Conservation (phyloP, 176 grass and related monocot species). For the Cenchrus purpureus region DNA sequence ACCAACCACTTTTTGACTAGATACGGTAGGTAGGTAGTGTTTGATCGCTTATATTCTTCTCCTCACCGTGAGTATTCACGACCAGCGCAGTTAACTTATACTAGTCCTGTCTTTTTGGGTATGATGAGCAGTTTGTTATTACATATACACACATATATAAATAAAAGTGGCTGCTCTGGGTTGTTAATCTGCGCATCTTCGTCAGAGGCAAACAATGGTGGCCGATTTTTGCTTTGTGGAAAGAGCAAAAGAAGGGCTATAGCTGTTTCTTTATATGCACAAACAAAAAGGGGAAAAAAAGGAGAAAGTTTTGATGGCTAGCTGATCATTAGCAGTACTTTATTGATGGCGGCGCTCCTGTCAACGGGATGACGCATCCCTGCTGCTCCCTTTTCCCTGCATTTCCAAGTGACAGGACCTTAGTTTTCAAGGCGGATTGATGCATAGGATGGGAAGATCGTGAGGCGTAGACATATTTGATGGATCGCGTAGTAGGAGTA, state of each 20-base stretch:
- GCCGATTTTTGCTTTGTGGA: background rate
- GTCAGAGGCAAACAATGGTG: background rate
- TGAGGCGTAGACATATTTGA: background rate
- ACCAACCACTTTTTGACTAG: conserved; percentile 33
- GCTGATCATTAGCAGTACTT: background rate
- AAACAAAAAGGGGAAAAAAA: background rate
- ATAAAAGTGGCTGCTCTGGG: background rate
- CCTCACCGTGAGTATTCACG: background rate
- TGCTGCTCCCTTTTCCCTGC: background rate
- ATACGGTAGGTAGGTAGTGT: conserved; percentile 33
- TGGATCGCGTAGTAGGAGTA: background rate
- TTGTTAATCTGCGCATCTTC: conserved; percentile 3
- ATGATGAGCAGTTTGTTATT: background rate
- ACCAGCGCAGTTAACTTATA: background rate
- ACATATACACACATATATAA: background rate
- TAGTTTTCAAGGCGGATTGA: conserved; percentile 1
- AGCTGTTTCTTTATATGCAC: background rate
- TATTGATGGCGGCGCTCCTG: background rate
- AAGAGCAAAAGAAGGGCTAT: background rate
- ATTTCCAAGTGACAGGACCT: background rate
- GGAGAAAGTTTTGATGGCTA: background rate
- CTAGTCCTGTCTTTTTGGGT: background rate
- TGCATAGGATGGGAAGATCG: too few relatives aligned
- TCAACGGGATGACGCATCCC: conserved; percentile 9
- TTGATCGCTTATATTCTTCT: conserved; percentile 21